A percentile compares a stretch with the other conserved stretches of the same genome.
phyloP scores from a whole-genome alignment of 1,284 basidiomycete species.

The Singerocomus inundabilis region DNA sequence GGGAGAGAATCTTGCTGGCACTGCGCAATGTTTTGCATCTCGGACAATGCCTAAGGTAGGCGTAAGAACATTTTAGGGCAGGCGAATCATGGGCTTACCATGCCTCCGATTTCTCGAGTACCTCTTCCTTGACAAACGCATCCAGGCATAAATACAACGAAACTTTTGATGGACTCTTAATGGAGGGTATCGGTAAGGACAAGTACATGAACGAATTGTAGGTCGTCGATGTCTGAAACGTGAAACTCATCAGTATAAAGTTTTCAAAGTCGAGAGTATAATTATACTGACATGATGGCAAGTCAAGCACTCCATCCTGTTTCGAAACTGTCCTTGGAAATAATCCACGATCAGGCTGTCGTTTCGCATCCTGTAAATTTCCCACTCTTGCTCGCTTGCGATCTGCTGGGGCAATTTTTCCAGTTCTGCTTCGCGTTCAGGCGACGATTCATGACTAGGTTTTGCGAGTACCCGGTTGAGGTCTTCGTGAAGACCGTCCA shows the following conservation, averaged over 20 bases:
- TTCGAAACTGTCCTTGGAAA: slow-evolving; percentile 97
- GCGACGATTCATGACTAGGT: slow-evolving; percentile 70
- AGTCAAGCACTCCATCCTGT: slow-evolving; percentile 85
- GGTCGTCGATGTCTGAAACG: slow-evolving; percentile 88
- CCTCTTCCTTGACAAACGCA: slow-evolving; percentile 87
- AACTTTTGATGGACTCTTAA: slow-evolving; percentile 60
- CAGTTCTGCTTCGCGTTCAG: slow-evolving; percentile 84
- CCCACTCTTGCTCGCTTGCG: slow-evolving; percentile 94
- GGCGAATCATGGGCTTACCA: slow-evolving; percentile 58
- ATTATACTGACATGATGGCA: slow-evolving; percentile 78
- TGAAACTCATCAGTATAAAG: slow-evolving; percentile 7
- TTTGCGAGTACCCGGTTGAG: slow-evolving; percentile 86
- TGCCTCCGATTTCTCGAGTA: slow-evolving; percentile 91
- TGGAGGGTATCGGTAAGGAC: slow-evolving; percentile 83
- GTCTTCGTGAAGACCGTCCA: slow-evolving; percentile 97
- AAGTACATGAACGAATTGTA: slow-evolving; percentile 98
- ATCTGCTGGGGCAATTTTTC: slow-evolving; percentile 86
- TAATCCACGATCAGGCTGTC: slow-evolving; percentile 95
- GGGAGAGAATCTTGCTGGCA: slow-evolving; percentile 77
- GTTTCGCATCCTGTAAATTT: slow-evolving; percentile 85
- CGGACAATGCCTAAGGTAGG: slow-evolving; percentile 77
- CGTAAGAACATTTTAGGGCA: slow-evolving; percentile 1
- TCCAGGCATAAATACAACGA: slow-evolving; percentile 84
- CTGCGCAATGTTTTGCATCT: slow-evolving; percentile 76
- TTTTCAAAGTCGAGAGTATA: neutral